Percentiles rank a stretch among this genome's conserved stretches.
These are phyloP conservation scores for Aspergillus sp. DNA, from an alignment of 2,329 filamentous ascomycete genomes.

Conservation along the genomic window DNA sequence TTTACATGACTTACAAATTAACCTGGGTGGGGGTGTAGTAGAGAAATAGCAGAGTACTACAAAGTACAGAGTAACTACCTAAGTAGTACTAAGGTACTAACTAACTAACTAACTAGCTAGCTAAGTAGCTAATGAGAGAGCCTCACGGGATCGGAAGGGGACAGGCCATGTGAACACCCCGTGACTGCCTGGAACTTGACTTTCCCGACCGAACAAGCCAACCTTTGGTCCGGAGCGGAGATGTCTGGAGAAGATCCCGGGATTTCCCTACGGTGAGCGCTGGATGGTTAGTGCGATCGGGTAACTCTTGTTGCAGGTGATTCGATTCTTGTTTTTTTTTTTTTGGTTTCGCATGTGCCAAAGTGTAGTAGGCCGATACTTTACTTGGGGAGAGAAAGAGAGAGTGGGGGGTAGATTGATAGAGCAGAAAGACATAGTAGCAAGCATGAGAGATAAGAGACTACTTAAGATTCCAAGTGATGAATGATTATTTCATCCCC, in stretches of 20 bases:
- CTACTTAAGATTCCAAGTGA: too few relatives aligned
- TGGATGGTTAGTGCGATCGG: neutral
- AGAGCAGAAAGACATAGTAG: too few relatives aligned
- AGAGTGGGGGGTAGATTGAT: too few relatives aligned
- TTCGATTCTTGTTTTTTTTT: neutral
- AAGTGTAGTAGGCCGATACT: too few relatives aligned
- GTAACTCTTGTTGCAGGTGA: neutral
- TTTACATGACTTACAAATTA: neutral
- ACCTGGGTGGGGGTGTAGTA: slow-evolving; percentile 8
- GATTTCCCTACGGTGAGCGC: slow-evolving; percentile 14
- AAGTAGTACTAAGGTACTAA: too few relatives aligned
- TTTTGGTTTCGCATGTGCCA: neutral
- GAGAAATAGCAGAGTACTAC: neutral
- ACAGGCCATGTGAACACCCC: neutral
- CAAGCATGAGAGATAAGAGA: too few relatives aligned
- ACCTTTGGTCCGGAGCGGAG: slow-evolving; percentile 12
- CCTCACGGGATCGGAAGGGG: slow-evolving; percentile 2
- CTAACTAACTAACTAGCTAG: too few relatives aligned
- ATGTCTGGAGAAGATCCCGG: slow-evolving; percentile 9
- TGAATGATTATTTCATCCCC: too few relatives aligned
- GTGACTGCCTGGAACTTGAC: neutral
- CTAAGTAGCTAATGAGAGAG: neutral
- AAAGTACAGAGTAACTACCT: neutral
- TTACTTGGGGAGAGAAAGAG: too few relatives aligned
- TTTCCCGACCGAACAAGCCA: neutral